A percentile compares a stretch with the other conserved stretches of the same genome.
Conservation (phyloP, 257 asterid species). For the Perilla frutescens region DNA sequence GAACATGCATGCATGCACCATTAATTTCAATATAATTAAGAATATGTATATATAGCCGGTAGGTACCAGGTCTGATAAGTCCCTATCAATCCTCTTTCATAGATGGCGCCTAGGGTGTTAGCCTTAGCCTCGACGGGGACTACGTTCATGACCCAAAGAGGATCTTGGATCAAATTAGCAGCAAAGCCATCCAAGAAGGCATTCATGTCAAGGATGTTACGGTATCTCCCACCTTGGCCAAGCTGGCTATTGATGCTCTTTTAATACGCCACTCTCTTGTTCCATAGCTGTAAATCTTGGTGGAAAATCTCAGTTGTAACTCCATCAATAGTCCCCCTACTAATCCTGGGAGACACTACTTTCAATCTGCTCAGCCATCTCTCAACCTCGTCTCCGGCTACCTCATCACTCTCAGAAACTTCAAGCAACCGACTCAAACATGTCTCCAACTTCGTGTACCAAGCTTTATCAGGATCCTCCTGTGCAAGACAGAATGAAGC, state of each 20-base stretch:
- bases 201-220: slow-evolving; percentile 86
- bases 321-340: slow-evolving; percentile 57
- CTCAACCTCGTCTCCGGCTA: slow-evolving; percentile 66
- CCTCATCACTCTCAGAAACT: slow-evolving; percentile 51
- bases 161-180: slow-evolving; percentile 58
- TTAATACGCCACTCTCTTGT: slow-evolving; percentile 67
- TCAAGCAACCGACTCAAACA: slow-evolving; percentile 78
- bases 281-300: slow-evolving; percentile 65
- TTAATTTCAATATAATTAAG: not conserved
- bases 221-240: slow-evolving; percentile 58
- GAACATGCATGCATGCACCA: not conserved
- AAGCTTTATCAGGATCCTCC: slow-evolving; percentile 72
- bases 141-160: slow-evolving; percentile 88
- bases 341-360: slow-evolving; percentile 72
- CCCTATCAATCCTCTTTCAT: slow-evolving; percentile 88
- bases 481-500: slow-evolving; percentile 58
- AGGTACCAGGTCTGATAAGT: slow-evolving; percentile 93
- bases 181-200: slow-evolving; percentile 87
- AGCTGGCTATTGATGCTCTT: slow-evolving; percentile 66
- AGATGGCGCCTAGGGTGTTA: slow-evolving; percentile 74
- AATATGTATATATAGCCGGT: no score
- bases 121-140: slow-evolving; percentile 73
- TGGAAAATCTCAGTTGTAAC: slow-evolving; percentile 45
- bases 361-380: slow-evolving; percentile 75
- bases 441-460: slow-evolving; percentile 71